Evolutionary conservation across 2,329 filamentous ascomycete genomes (phyloP), one percentile per base, ranked within the genome.

Genomic region (Reticulascus tulasneorum): DNA sequence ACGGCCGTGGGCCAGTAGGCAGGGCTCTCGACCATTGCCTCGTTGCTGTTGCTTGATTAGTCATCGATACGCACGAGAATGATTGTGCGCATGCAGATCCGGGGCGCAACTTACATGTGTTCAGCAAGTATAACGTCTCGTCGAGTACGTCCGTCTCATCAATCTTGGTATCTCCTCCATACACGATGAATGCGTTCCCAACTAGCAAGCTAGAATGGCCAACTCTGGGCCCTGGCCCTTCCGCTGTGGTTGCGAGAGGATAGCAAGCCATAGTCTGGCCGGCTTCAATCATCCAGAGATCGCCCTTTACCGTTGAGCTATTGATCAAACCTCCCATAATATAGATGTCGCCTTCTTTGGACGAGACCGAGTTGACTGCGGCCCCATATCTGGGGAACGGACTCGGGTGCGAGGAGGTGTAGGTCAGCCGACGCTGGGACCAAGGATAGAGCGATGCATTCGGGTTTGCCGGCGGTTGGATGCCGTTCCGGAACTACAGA

Each of bases 121-220:
- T 98, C 33, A 98, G 73, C 33, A 98, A 75, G 63, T 98, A 98
- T 10, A 98, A 69, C 1, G 93, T 97, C 64, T 98, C 91, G 53
- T 98, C 93, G 39, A 98, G 69, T 31, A 86, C 74, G 61, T 98
- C 93, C 21, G 80, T 79, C 54, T 97, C 93, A 37, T 96, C 89
- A 57, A 95, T 84, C 63, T 98, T 98, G 33, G 93, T 98, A 60
- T 98, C 94, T 56, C 93, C 93, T 32, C 93, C 94, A 56, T 97
- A 98, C 10, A 98, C 93, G 50, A 98, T 98, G 59, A 97, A 98
- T 1, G 93, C 93, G 62, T 98, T 98, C 39, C 94, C 94, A 35
- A 98, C 93, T 12, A 98, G 73, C 53, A 98, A 70, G 69, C 90
- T 94, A 15, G 91, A 77, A 65, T 98, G 93, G 4, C 93, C 93